Evolutionary conservation across 108 stramenopile species (phyloP).

Genomic region (Aurantiochytrium sp.): DNA sequence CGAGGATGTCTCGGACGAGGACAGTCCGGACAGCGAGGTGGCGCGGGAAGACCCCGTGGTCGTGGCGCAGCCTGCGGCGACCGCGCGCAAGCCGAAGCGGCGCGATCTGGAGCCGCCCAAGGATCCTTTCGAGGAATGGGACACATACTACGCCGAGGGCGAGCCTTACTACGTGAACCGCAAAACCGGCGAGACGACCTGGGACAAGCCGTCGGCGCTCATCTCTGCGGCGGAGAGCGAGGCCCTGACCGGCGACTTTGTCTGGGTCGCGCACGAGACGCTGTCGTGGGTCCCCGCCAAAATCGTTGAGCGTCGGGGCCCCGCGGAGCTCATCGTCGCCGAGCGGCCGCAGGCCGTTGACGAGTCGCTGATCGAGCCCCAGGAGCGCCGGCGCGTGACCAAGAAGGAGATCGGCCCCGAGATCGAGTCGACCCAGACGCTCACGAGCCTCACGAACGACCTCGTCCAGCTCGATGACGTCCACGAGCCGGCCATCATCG

Average conservation of each 20-base stretch:
- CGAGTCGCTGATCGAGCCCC: neutral
- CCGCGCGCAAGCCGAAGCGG: neutral
- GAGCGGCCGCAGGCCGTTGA: neutral
- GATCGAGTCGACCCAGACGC: slow-evolving; percentile 10
- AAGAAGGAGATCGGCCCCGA: slow-evolving; percentile 30
- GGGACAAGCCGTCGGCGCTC: slow-evolving; percentile 5
- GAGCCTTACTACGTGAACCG: slow-evolving; percentile 25
- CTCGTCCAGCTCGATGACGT: slow-evolving; percentile 52
- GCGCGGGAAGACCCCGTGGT: too few species aligned
- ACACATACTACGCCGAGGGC: slow-evolving; percentile 2
- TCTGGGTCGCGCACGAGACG: slow-evolving; percentile 1
- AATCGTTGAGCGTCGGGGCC: neutral
- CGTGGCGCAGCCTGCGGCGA: neutral
- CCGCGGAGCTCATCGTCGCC: neutral
- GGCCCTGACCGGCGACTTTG: neutral
- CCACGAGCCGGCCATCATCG: slow-evolving; percentile 56
- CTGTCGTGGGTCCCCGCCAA: slow-evolving; percentile 15
- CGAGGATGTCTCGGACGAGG: neutral
- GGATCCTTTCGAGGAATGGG: slow-evolving; percentile 22
- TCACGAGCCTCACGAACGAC: slow-evolving; percentile 45
- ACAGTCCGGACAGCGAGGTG: too few species aligned
- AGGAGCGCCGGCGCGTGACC: neutral
- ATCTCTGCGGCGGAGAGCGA: neutral
- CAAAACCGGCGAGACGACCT: slow-evolving; percentile 12
- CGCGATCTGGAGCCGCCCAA: neutral